A percentile compares a stretch with the other conserved stretches of the same genome.
These are phyloP conservation scores for Didymellaceae sp. DNA, from an alignment of 2,329 filamentous ascomycete genomes.

Conservation along the genomic window DNA sequence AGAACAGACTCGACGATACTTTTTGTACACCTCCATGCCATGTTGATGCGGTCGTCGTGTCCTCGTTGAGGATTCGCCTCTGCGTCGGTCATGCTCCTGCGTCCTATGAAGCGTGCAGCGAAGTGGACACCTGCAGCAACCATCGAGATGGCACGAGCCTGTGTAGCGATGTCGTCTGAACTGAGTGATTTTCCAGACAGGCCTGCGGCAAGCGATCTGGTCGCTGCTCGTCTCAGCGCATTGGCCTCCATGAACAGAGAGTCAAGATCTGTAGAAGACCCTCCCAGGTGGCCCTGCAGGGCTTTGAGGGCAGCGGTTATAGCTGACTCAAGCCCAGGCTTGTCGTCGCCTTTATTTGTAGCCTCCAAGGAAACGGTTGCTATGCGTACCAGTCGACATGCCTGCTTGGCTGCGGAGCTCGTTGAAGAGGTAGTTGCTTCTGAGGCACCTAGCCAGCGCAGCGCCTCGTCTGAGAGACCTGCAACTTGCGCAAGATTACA, in stretches of 20 bases:
- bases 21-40: conserved; percentile 39
- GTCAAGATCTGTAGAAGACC: conserved; percentile 44
- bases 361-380: conserved; percentile 43
- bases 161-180: conserved; percentile 9
- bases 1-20: conserved; percentile 46
- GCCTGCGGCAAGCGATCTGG: conserved; percentile 28
- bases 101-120: conserved; percentile 41
- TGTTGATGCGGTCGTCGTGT: conserved; percentile 31
- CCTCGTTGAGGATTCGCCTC: conserved; percentile 27
- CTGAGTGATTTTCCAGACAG: conserved; percentile 9
- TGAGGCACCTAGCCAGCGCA: conserved; percentile 39
- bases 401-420: conserved; percentile 31
- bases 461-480: conserved; percentile 40
- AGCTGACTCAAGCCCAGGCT: conserved; percentile 21
- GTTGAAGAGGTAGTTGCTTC: conserved; percentile 18
- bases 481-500: conserved; percentile 47
- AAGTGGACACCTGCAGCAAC: conserved; percentile 43
- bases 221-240: conserved; percentile 41
- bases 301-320: conserved; percentile 34
- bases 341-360: conserved; percentile 25
- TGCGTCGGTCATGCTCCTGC: conserved; percentile 19
- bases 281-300: conserved; percentile 39
- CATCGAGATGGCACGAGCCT: conserved; percentile 28
- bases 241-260: conserved; percentile 45
- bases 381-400: conserved; percentile 35